These are phyloP conservation scores for Candida tropicalis DNA, from an alignment of 1,139 yeast genomes.

Conservation along the genomic window DNA sequence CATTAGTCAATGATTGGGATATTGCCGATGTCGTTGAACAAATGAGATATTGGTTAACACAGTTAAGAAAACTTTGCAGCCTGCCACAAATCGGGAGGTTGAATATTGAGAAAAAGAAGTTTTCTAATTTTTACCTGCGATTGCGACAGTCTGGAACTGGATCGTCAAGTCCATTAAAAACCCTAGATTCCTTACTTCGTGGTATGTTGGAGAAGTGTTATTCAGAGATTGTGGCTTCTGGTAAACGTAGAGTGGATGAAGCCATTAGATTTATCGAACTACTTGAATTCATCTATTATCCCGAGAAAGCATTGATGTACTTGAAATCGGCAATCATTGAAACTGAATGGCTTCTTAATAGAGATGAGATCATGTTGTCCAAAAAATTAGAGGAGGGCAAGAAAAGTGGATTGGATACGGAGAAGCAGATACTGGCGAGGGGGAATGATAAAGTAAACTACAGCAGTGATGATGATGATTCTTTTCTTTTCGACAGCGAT, in stretches of 20 bases:
- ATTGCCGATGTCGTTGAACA: slow-evolving; percentile 43
- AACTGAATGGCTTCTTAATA: slow-evolving; percentile 29
- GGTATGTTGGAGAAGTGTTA: slow-evolving; percentile 61
- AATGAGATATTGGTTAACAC: slow-evolving; percentile 68
- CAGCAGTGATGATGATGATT: too few species aligned
- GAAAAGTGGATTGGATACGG: background rate
- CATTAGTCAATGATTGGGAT: slow-evolving; percentile 53
- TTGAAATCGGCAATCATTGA: slow-evolving; percentile 44
- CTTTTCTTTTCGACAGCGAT: background rate
- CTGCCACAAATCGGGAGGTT: slow-evolving; percentile 71
- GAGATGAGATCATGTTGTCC: slow-evolving; percentile 24
- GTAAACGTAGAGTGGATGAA: slow-evolving; percentile 48
- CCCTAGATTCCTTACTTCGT: slow-evolving; percentile 67
- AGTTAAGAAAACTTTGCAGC: slow-evolving; percentile 78
- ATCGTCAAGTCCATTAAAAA: slow-evolving; percentile 35
- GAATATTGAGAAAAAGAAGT: slow-evolving; percentile 31
- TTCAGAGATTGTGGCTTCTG: slow-evolving; percentile 50
- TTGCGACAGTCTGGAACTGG: slow-evolving; percentile 15
- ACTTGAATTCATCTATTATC: slow-evolving; percentile 54
- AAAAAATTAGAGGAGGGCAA: slow-evolving; percentile 21
- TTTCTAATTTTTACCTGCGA: slow-evolving; percentile 23
- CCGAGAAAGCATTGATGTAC: slow-evolving; percentile 48
- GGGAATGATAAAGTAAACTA: too few species aligned
- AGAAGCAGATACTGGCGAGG: too few species aligned
- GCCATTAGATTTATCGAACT: slow-evolving; percentile 63